Evolutionary conservation across 441 rosid genomes (phyloP).

Genomic region (Euphorbia corollata): DNA sequence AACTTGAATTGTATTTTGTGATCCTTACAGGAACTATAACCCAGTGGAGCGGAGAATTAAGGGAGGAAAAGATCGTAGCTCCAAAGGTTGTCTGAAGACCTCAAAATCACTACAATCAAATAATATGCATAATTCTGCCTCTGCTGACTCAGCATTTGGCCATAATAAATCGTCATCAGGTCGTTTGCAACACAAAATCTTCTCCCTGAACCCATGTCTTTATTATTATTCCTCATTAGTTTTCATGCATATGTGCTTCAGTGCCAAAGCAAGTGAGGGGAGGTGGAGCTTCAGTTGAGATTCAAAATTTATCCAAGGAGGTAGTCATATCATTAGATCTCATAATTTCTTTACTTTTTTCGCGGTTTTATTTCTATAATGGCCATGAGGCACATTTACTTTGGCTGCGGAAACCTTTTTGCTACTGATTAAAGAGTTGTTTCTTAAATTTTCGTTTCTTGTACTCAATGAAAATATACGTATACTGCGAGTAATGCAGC

Average conservation of each 20-base stretch:
- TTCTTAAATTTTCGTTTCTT: not conserved
- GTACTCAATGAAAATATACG: too few species aligned
- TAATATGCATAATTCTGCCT: conserved; percentile 45
- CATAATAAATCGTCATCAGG: conserved; percentile 33
- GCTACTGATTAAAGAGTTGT: not conserved
- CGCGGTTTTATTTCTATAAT: conserved; percentile 11
- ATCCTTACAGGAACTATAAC: conserved; percentile 65
- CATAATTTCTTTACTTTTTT: not conserved
- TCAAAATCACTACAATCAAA: conserved; percentile 78
- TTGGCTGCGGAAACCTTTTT: not conserved
- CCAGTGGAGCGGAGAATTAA: conserved; percentile 82
- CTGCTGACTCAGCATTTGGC: conserved; percentile 28
- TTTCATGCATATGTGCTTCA: conserved; percentile 23
- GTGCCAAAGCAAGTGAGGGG: conserved; percentile 54
- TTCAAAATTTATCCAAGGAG: conserved; percentile 69
- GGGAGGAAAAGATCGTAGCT: conserved; percentile 62
- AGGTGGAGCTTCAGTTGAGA: conserved; percentile 36
- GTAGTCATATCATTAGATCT: conserved; percentile 31
- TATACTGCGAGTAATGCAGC: not conserved
- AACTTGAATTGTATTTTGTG: not conserved
- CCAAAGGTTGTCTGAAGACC: conserved; percentile 48
- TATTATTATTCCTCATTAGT: conserved; percentile 10
- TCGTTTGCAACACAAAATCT: conserved; percentile 18
- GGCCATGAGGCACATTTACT: not conserved
- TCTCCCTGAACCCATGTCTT: not conserved